phyloP scores from a whole-genome alignment of 805 yeast genomes.

The Zygosaccharomyces gambellarensis region DNA sequence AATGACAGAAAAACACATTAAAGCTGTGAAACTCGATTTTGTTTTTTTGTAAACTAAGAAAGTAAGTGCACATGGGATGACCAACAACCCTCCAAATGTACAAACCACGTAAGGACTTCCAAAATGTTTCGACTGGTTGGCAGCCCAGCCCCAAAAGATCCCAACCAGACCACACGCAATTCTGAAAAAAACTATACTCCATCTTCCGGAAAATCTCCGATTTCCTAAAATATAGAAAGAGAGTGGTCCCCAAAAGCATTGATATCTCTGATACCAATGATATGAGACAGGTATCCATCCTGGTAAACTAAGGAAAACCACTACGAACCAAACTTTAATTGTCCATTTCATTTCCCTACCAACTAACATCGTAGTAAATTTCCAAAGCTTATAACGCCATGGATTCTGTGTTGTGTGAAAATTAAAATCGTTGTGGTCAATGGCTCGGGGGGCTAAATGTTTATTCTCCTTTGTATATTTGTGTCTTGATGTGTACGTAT shows the following conservation, averaged over 20 bases:
- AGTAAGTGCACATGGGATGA: constrained; percentile 33
- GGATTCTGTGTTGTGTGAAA: constrained; percentile 37
- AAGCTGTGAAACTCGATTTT: constrained; percentile 40
- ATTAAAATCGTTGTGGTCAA: constrained; percentile 41
- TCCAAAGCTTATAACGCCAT: constrained; percentile 40
- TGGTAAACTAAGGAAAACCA: constrained; percentile 41
- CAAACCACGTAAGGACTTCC: constrained; percentile 39
- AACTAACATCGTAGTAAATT: constrained; percentile 29
- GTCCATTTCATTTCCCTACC: constrained; percentile 43
- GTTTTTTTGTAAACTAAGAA: constrained; percentile 38
- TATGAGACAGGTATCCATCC: constrained; percentile 39
- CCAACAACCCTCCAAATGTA: constrained; percentile 38
- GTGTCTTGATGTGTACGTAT: constrained; percentile 41
- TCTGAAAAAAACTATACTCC: constrained; percentile 36
- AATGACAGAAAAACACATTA: constrained; percentile 40
- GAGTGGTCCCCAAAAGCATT: constrained; percentile 43
- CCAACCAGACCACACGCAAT: constrained; percentile 37
- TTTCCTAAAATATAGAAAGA: constrained; percentile 38
- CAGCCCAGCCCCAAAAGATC: constrained; percentile 46
- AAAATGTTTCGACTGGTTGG: constrained; percentile 37
- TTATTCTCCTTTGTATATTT: constrained; percentile 15
- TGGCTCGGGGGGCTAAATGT: constrained; percentile 34
- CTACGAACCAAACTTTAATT: constrained; percentile 36
- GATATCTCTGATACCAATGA: constrained; percentile 40
- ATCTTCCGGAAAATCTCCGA: constrained; percentile 39